phyloP scores from a whole-genome alignment of 345 rosid species.

The Jatropha curcas region DNA sequence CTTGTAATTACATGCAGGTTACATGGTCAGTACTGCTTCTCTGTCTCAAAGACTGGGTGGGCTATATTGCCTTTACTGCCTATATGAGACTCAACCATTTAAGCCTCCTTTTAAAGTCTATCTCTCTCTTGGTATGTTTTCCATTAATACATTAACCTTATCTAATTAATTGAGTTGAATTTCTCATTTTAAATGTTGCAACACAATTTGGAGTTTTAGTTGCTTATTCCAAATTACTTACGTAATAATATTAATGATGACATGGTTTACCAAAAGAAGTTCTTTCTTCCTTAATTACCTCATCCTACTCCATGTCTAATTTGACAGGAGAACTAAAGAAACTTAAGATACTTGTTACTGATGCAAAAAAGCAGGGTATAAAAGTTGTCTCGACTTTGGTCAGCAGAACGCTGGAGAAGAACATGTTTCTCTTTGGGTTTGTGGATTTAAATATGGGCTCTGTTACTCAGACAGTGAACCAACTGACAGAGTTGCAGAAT shows the following conservation, averaged over 20 bases:
- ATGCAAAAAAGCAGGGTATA: conserved; percentile 52
- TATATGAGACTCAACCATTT: conserved; percentile 80
- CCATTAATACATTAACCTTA: neutral
- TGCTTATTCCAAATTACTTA: neutral
- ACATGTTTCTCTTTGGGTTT: conserved; percentile 69
- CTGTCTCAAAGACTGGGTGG: conserved; percentile 75
- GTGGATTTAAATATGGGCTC: conserved; percentile 57
- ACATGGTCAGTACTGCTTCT: conserved; percentile 50
- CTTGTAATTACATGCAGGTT: conserved; percentile 50
- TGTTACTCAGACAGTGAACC: conserved; percentile 41
- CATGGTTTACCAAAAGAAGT: neutral
- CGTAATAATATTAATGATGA: neutral
- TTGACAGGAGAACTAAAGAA: conserved; percentile 70
- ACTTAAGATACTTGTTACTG: conserved; percentile 56
- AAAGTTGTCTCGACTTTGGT: conserved; percentile 50
- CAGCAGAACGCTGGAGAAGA: conserved; percentile 65
- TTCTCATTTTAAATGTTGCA: neutral
- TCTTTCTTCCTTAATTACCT: neutral
- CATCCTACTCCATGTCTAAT: conserved; percentile 9
- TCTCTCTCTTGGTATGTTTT: conserved; percentile 64
- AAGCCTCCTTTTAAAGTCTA: conserved; percentile 73
- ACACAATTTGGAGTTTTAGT: neutral
- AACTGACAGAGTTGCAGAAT: conserved; percentile 55
- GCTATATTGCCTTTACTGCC: conserved; percentile 88
- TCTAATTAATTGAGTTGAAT: neutral